Conservation (phyloP, 176 grass and related monocot species). For the Cenchrus purpureus region DNA sequence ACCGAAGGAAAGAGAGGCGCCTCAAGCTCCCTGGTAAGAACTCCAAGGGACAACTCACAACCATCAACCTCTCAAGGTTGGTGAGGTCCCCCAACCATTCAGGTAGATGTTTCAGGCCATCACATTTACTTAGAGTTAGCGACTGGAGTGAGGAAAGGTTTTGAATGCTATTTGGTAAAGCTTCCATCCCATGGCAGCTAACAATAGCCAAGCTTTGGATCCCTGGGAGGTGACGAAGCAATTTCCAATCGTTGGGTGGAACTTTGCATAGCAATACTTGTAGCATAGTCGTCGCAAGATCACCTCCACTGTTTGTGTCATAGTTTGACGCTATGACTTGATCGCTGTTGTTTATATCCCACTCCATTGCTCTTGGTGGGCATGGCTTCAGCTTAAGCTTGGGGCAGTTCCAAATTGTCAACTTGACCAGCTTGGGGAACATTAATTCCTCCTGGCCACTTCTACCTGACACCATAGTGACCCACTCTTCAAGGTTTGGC, state of each 20-base stretch:
- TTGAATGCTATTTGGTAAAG: constrained; percentile 14
- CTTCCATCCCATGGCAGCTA: constrained; percentile 19
- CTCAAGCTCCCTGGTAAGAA: background rate
- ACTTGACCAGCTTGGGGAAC: background rate
- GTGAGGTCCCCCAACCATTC: constrained; percentile 2
- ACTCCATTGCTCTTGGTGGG: background rate
- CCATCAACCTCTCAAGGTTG: background rate
- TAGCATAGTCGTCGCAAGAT: background rate
- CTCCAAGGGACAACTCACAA: constrained; percentile 2
- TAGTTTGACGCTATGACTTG: background rate
- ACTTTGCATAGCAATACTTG: constrained; percentile 1
- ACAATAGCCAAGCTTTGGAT: background rate
- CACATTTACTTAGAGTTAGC: background rate
- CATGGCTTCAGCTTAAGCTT: background rate
- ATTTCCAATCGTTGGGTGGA: background rate
- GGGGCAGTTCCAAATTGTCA: constrained; percentile 25
- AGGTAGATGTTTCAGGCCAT: constrained; percentile 2
- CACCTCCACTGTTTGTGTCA: background rate
- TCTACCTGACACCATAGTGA: background rate
- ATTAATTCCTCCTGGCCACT: background rate
- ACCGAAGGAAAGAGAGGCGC: constrained; percentile 2
- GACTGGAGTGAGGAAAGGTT: constrained; percentile 9
- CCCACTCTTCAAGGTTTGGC: constrained; percentile 28
- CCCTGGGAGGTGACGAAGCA: constrained; percentile 5
- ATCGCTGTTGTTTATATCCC: constrained; percentile 25